phyloP scores from a whole-genome alignment of 495 filamentous ascomycete genomes.

The Neurospora hispaniola region DNA sequence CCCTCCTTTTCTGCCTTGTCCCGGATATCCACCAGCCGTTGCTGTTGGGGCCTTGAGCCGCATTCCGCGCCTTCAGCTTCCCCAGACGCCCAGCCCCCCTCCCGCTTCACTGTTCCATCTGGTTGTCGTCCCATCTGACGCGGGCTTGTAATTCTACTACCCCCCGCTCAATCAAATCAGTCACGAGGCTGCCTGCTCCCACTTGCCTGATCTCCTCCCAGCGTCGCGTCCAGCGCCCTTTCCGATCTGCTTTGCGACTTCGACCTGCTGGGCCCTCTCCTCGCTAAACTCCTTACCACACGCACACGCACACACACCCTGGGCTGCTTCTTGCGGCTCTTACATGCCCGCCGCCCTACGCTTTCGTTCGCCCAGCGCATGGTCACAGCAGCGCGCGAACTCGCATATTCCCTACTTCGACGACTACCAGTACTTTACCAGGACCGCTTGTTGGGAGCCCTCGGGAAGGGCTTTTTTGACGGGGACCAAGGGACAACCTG shows the following conservation, averaged over 20 bases:
- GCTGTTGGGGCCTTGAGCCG: not conserved
- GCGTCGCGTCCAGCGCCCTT: conserved; percentile 1
- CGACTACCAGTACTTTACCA: not conserved
- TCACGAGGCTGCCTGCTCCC: conserved; percentile 20
- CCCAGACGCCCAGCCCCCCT: conserved; percentile 5
- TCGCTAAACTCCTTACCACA: conserved; percentile 6
- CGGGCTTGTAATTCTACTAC: conserved; percentile 17
- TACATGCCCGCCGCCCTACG: conserved; percentile 18
- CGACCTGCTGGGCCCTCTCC: conserved; percentile 6
- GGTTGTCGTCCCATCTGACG: not conserved
- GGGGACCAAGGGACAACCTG: conserved; percentile 1
- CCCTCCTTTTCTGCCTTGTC: not conserved
- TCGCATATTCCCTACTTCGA: not conserved
- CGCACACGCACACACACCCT: not conserved
- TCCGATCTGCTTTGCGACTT: conserved; percentile 9
- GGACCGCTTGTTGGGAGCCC: conserved; percentile 2
- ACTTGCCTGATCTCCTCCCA: conserved; percentile 11
- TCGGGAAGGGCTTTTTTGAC: conserved; percentile 2
- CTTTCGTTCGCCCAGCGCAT: conserved; percentile 12
- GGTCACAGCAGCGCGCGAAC: conserved; percentile 12
- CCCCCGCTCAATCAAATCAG: conserved; percentile 21
- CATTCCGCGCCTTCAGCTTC: conserved; percentile 1
- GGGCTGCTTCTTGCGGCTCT: conserved; percentile 21
- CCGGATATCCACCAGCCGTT: not conserved
- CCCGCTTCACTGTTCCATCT: conserved; percentile 9